Evolutionary conservation across 495 filamentous ascomycete species (phyloP).

Genomic region (Hypoxylon perforatum): DNA sequence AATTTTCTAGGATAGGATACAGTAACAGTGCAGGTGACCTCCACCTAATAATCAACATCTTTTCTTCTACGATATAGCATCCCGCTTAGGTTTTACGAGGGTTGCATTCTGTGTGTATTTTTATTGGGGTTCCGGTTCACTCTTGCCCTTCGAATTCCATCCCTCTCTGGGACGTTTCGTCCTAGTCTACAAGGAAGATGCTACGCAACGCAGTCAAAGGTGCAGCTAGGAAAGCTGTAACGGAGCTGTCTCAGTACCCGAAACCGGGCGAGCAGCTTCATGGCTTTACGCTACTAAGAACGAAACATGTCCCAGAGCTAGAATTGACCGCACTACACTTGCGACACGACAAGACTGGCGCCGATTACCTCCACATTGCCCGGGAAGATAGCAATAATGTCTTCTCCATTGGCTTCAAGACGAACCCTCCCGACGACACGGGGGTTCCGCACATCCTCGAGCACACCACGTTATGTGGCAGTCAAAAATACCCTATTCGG

Average conservation of each 20-base stretch:
- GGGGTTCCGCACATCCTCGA: conserved; percentile 97
- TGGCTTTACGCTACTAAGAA: conserved; percentile 88
- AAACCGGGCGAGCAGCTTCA: conserved; percentile 85
- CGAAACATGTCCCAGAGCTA: conserved; percentile 92
- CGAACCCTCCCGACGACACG: conserved; percentile 95
- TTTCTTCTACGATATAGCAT: background rate
- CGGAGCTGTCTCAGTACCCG: conserved; percentile 76
- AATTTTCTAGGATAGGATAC: conserved; percentile 37
- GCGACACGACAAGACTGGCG: conserved; percentile 91
- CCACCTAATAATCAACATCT: background rate
- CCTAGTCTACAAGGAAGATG: conserved; percentile 49
- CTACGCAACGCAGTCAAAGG: conserved; percentile 60
- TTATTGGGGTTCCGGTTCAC: background rate
- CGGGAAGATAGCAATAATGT: conserved; percentile 98
- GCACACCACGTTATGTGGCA: conserved; percentile 97
- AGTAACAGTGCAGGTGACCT: background rate
- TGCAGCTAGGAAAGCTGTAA: conserved; percentile 72
- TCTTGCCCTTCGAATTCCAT: background rate
- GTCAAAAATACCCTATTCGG: conserved; percentile 95
- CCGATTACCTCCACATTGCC: conserved; percentile 94
- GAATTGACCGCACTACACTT: conserved; percentile 91
- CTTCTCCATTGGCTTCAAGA: conserved; percentile 98
- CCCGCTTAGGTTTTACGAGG: background rate
- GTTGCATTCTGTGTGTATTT: background rate
- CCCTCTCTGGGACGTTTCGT: conserved; percentile 7